Evolutionary conservation across 495 filamentous ascomycete species (phyloP).

Genomic region (Trichoderma erinaceum): DNA sequence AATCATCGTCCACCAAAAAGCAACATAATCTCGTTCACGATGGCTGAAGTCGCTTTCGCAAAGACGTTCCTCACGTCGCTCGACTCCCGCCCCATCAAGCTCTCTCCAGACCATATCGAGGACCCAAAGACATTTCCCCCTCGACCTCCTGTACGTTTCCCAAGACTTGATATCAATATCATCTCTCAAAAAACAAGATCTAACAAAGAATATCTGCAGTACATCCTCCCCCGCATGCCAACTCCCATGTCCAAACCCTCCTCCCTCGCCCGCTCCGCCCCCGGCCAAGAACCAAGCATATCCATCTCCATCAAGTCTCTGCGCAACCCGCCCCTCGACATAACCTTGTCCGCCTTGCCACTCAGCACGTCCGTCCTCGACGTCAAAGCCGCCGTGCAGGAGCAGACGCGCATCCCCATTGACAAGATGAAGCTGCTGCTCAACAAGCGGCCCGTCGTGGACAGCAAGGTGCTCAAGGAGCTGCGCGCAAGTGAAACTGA

Average conservation of each 20-base stretch:
- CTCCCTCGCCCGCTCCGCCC: slow-evolving; percentile 23
- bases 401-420: slow-evolving; percentile 42
- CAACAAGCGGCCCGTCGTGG: slow-evolving; percentile 72
- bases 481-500: slow-evolving; percentile 37
- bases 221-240: slow-evolving; percentile 44
- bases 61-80: slow-evolving; percentile 75
- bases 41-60: slow-evolving; percentile 82
- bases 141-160: slow-evolving; percentile 57
- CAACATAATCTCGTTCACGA: slow-evolving; percentile 31
- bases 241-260: slow-evolving; percentile 45
- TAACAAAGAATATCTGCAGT: slow-evolving; percentile 22
- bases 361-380: slow-evolving; percentile 64
- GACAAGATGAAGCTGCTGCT: slow-evolving; percentile 78
- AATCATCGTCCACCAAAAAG: no score
- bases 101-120: slow-evolving; percentile 77
- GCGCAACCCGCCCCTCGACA: slow-evolving; percentile 61
- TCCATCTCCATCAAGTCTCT: slow-evolving; percentile 64
- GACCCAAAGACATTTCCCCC: slow-evolving; percentile 68
- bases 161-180: no score
- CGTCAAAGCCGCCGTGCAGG: slow-evolving; percentile 58
- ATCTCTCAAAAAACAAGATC: slow-evolving; percentile 2
- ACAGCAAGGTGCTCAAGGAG: slow-evolving; percentile 60
- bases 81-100: slow-evolving; percentile 68
- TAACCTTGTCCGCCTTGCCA: slow-evolving; percentile 51
- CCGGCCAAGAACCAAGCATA: slow-evolving; percentile 43